Evolutionary conservation across 2,329 filamentous ascomycete genomes (phyloP), one percentile per base, ranked within the genome.

Genomic region (Cladosporium sp.): DNA sequence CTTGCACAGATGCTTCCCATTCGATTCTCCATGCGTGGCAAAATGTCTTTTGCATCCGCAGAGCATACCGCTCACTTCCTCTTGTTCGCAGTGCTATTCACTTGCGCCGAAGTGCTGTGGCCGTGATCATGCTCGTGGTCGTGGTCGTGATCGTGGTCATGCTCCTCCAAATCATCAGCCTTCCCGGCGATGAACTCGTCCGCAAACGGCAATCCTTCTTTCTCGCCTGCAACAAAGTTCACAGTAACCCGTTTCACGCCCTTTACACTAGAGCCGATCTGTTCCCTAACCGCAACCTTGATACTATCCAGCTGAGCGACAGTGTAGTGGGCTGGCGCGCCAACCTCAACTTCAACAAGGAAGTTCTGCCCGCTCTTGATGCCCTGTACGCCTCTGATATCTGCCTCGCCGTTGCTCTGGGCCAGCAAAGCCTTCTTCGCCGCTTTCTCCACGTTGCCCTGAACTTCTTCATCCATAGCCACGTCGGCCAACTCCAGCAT

Each of bases 361-460:
- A 95, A 97, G 76, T 97, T 99, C 74, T 97, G 94, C 30, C 94
- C 94, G 3, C 91, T 94, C 76, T 99, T 99, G 75, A 96, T 83
- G 57, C 94, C 94, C 64, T 91, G 89, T 3, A 97, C 83, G 45
- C 90, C 88, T 45, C 88, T 84, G 47, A 97, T 76, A 69, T 90
- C 85, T 8, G 92, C 81, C 57, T 65, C 62, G 2, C 56, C 51
- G 7, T 58, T 62, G 6, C 63, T 63, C 11, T 64, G 62, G 19
- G 64, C 65, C n/a, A 62, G 60, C 19, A 94, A 75, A 3, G 82
- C 84, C 65, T 82, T 84, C 34, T 77, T 75, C 0, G 84, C 82
- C 30, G 90, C 86, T 66, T 84, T 86, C 55, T 84, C 80, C 20
- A 97, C 84, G 0, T 87, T 87, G 3, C 78, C 76, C 72, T 88